Conservation (phyloP, 257 asterid species). For the Nicotiana undulata region DNA sequence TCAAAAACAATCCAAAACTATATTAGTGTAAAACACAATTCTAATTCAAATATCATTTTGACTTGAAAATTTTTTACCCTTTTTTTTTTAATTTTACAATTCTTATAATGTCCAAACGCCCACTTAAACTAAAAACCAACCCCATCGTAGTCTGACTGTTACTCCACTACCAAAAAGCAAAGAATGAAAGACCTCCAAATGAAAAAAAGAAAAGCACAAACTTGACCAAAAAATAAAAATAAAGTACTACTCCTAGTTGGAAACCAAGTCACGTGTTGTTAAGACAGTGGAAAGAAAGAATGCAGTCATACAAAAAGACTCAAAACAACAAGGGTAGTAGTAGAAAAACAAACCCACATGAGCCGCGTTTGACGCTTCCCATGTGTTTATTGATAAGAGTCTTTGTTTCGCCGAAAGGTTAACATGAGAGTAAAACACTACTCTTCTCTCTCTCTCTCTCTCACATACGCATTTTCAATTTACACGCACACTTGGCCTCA, state of each 20-base stretch:
- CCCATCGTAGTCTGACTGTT: not conserved
- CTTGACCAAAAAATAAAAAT: not conserved
- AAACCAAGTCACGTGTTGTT: not conserved
- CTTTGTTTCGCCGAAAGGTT: constrained; percentile 2
- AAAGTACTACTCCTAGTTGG: not conserved
- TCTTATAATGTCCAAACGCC: too few species aligned
- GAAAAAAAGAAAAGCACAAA: not conserved
- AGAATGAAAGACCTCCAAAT: not conserved
- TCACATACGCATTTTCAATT: not conserved
- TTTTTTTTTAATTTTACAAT: too few species aligned
- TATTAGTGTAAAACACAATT: too few species aligned
- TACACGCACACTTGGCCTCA: constrained; percentile 9
- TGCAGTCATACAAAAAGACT: not conserved
- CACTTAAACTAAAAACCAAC: not conserved
- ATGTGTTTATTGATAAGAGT: not conserved
- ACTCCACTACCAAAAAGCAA: not conserved
- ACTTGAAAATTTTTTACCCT: too few species aligned
- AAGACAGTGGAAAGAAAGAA: not conserved
- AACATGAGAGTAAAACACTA: not conserved
- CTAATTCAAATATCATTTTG: too few species aligned
- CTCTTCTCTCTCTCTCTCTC: not conserved
- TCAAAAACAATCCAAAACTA: too few species aligned
- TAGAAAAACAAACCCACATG: not conserved
- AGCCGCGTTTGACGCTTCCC: constrained; percentile 3
- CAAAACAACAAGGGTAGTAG: not conserved